Evolutionary conservation across 1,139 yeast genomes (phyloP).

Genomic region (Pichia sorboxylosa): DNA sequence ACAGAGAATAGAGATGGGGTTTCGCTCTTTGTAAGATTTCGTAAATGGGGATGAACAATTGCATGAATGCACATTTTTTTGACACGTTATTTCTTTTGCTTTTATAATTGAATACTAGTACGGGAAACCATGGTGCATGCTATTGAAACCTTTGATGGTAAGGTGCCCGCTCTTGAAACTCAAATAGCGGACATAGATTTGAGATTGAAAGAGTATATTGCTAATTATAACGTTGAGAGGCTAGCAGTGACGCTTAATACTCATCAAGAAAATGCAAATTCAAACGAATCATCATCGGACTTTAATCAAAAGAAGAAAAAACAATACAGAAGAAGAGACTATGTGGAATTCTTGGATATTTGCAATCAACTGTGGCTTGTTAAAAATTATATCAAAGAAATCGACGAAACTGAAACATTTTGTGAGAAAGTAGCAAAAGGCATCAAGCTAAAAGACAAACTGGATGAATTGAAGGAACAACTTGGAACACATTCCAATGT

Average conservation of each 20-base stretch:
- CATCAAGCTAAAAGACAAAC: slow-evolving; percentile 12
- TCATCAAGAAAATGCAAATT: too few relatives aligned
- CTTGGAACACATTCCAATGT: slow-evolving; percentile 12
- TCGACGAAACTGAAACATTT: slow-evolving; percentile 1
- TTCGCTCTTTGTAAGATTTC: too few relatives aligned
- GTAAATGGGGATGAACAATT: too few relatives aligned
- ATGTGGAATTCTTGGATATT: slow-evolving; percentile 16
- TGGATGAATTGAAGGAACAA: slow-evolving; percentile 9
- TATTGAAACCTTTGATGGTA: too few relatives aligned
- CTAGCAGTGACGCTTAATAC: too few relatives aligned
- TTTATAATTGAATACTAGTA: too few relatives aligned
- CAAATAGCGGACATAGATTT: slow-evolving; percentile 4
- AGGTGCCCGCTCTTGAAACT: too few relatives aligned
- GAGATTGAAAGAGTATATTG: slow-evolving; percentile 3
- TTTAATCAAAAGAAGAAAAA: background rate
- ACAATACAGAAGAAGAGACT: slow-evolving; percentile 1
- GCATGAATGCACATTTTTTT: too few relatives aligned
- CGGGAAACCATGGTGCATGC: too few relatives aligned
- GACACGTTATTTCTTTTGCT: too few relatives aligned
- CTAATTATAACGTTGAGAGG: slow-evolving; percentile 5
- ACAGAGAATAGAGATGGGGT: too few relatives aligned
- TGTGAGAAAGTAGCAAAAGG: slow-evolving; percentile 1
- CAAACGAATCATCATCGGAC: too few relatives aligned
- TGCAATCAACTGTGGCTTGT: slow-evolving; percentile 22
- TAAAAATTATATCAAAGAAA: slow-evolving; percentile 18